These are phyloP conservation scores for Boletellus sp. DNA, from an alignment of 768 basidiomycete genomes.

Conservation along the genomic window DNA sequence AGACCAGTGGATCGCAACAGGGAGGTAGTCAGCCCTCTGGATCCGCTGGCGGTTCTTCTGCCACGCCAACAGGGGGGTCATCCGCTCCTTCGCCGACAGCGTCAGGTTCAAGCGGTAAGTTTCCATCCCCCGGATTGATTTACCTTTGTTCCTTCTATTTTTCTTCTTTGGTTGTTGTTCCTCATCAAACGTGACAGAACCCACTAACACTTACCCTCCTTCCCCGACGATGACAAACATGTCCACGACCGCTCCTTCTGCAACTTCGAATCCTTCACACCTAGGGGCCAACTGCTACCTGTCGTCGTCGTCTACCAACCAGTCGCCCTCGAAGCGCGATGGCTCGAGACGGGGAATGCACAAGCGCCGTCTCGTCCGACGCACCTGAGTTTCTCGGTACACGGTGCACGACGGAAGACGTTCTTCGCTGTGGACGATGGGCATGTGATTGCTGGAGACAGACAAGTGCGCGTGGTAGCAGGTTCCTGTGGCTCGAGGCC, in stretches of 20 bases:
- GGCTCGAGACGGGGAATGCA: conserved; percentile 11
- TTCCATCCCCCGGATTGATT: background rate
- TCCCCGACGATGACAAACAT: background rate
- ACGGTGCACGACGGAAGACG: conserved; percentile 1
- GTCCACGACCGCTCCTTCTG: conserved; percentile 7
- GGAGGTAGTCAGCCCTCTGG: conserved; percentile 23
- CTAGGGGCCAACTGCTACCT: conserved; percentile 18
- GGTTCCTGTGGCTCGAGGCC: conserved; percentile 9
- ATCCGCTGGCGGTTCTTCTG: conserved; percentile 14
- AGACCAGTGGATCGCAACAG: conserved; percentile 2
- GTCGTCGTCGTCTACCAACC: conserved; percentile 1
- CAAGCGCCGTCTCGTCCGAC: conserved; percentile 26
- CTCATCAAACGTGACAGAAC: conserved; percentile 22
- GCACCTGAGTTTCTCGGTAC: background rate
- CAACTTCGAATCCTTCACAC: conserved; percentile 1
- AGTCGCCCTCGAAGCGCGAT: conserved; percentile 16
- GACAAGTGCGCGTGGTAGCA: background rate
- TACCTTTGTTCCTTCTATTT: background rate
- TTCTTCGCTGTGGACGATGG: background rate
- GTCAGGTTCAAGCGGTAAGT: conserved; percentile 17
- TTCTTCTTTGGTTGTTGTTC: conserved; percentile 5
- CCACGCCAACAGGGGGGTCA: conserved; percentile 8
- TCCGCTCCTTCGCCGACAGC: conserved; percentile 14
- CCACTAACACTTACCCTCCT: conserved; percentile 21
- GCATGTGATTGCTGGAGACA: background rate